Conservation (phyloP, 2,329 filamentous ascomycete species). For the Pseudogymnoascus sp. region DNA sequence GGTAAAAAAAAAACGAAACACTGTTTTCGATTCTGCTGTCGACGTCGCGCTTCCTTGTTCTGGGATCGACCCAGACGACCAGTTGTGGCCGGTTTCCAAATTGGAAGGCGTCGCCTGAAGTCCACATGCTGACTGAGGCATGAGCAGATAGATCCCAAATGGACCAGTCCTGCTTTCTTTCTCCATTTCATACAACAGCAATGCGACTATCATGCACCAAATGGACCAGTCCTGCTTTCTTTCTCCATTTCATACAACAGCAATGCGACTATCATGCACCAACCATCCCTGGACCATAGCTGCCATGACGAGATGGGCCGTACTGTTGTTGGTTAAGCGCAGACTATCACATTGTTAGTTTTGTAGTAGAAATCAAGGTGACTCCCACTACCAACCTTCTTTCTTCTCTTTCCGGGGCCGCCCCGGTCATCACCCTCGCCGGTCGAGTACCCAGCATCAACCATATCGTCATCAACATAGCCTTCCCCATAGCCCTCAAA, state of each 20-base stretch:
- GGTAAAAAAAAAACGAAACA: slow-evolving; percentile 3
- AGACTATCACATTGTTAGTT: slow-evolving; percentile 8
- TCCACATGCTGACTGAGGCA: not conserved
- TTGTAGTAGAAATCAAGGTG: not conserved
- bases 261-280: slow-evolving; percentile 36
- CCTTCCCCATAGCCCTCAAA: slow-evolving; percentile 69
- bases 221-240: not conserved
- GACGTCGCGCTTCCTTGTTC: not conserved
- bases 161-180: not conserved
- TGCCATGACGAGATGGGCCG: slow-evolving; percentile 26
- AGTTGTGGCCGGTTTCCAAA: not conserved
- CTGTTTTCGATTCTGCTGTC: not conserved
- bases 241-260: not conserved
- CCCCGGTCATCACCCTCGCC: slow-evolving; percentile 57
- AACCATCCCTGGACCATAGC: slow-evolving; percentile 50
- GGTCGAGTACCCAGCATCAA: slow-evolving; percentile 58
- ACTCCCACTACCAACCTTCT: slow-evolving; percentile 43
- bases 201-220: slow-evolving; percentile 38
- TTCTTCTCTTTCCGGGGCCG: slow-evolving; percentile 50
- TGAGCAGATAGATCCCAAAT: not conserved
- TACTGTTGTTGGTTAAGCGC: slow-evolving; percentile 14
- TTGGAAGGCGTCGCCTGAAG: not conserved
- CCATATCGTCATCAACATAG: slow-evolving; percentile 57
- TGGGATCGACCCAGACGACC: not conserved
- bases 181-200: not conserved